Base-by-base conservation (phyloP, 306 rosid genomes). In the Cicer arietinum region DNA sequence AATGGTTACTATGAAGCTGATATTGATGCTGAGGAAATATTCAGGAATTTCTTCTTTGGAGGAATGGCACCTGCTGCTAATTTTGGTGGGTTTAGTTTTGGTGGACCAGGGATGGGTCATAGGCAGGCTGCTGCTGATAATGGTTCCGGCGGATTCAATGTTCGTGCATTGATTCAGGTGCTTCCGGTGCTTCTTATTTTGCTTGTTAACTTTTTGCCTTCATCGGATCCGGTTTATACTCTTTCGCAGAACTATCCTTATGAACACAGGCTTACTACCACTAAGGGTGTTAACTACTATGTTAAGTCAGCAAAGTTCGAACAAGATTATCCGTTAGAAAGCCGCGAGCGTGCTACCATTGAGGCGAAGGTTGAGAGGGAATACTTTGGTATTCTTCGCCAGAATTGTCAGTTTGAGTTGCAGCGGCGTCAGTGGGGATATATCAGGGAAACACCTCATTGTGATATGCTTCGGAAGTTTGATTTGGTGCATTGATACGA, bases 341-440 rank as follows among this genome's bases (percentile, higher is more conserved):
- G 88, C 43, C 65, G 30, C 2, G 87, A 90, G 2, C 94, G 94
- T 0, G 68, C 30, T 37, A 10, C 53, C 0, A 43, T 94, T 30
- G 98, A 94, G 35, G 88, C 79, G 1, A 74, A 22, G 67, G 90
- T 87, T 63, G 98, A 94, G 86, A 87, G 88, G 70, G 98, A 91
- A 35, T 94, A 90, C 80, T 86, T 86, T 68, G 74, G 69, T 69
- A 73, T 90, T 85, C 96, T 94, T 57, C 70, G 85, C 1, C 91
- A 91, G 90, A 91, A 91, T 67, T 91, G 97, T 69, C 86, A 89
- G 70, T 86, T 87, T 8, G 97, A 94, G 88, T 22, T 91, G 73
- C 97, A 91, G 81, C 90, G 98, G 12, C 92, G 90, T 46, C 97
- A 91, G 59, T 94, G 97, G 98, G 96, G 98, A 48, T 91, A 84